Percentiles rank a stretch among this genome's conserved stretches.
Evolutionary conservation across 768 basidiomycete species (phyloP).

Genomic region (Collybia sp.): DNA sequence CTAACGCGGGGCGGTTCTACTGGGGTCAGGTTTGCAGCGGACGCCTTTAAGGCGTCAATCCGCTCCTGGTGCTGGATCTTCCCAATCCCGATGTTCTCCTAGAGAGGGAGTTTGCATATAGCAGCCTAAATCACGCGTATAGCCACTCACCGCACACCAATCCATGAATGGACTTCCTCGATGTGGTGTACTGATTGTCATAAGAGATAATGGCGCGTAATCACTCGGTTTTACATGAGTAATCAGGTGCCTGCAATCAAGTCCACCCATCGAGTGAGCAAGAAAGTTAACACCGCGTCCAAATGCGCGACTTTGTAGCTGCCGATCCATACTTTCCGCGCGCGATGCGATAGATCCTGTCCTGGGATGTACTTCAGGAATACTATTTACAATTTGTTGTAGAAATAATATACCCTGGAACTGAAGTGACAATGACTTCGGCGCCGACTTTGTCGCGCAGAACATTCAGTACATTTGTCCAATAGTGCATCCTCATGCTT

Average conservation of each 20-base stretch:
- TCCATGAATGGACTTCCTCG: constrained; percentile 98
- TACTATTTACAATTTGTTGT: background rate
- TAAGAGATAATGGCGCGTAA: constrained; percentile 85
- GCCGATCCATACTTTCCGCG: constrained; percentile 68
- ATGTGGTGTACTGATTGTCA: constrained; percentile 89
- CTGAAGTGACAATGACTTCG: constrained; percentile 93
- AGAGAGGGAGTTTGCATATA: constrained; percentile 4
- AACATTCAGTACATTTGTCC: constrained; percentile 82
- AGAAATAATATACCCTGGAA: constrained; percentile 67
- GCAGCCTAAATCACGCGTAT: background rate
- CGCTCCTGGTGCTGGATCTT: constrained; percentile 42
- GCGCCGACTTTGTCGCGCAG: constrained; percentile 80
- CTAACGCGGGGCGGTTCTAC: background rate
- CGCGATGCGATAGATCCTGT: constrained; percentile 88
- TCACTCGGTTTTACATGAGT: constrained; percentile 76
- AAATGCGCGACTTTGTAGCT: constrained; percentile 57
- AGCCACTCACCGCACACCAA: constrained; percentile 80
- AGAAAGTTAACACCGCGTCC: constrained; percentile 89
- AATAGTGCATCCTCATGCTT: constrained; percentile 85
- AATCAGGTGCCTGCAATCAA: constrained; percentile 92
- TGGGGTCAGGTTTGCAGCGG: background rate
- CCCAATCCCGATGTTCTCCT: constrained; percentile 93
- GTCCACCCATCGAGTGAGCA: constrained; percentile 97
- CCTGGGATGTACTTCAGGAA: constrained; percentile 30
- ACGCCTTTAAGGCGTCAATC: constrained; percentile 14